Evolutionary conservation across 495 filamentous ascomycete genomes (phyloP), one percentile per base, ranked within the genome.

Genomic region (Stereocaulon alpinum): DNA sequence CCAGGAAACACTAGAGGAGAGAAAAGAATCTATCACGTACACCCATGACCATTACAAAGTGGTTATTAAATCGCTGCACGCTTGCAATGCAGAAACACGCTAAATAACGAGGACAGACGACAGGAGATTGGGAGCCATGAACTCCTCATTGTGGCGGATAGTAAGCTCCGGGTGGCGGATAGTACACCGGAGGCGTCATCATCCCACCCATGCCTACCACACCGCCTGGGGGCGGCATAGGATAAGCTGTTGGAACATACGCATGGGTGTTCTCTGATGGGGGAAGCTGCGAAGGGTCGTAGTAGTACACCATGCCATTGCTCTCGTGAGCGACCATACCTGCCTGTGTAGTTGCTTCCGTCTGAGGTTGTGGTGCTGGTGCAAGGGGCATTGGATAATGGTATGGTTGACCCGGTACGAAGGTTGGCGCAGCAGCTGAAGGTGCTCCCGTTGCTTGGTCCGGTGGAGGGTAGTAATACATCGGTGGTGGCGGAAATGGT

Each of bases 301-400:
- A 91, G 69, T 95, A 99, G 70, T 95, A 97, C 4, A 95, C 90
- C 76, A 91, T 96, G 49, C 94, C 93, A 62, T 92, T 91, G 63
- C 84, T 81, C 73, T 97, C 93, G 67, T 96, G 91, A 3, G 90
- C 89, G 51, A 97, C 86, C 30, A 89, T 86, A 63, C 82, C 86
- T 9, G 81, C 70, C 57, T 82, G 80, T 4, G 79, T 72, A 2
- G 71, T 67, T 68, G 77, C 63, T 66, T 80, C 71, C 48, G 75
- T 69, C 66, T 77, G 65, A 42, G 71, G 54, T 56, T 69, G 64
- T 59, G 72, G 63, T 66, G 66, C 59, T 64, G 74, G 66, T 7
- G 70, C 64, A 22, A 78, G 72, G 47, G 71, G 66, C 53, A 74
- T 54, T n/a, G 67, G 61, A 60, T 71, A 74, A 52, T 68, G 62